Evolutionary conservation across 257 asterid genomes (phyloP), one percentile per base, ranked within the genome.

Genomic region (Ballota nigra): DNA sequence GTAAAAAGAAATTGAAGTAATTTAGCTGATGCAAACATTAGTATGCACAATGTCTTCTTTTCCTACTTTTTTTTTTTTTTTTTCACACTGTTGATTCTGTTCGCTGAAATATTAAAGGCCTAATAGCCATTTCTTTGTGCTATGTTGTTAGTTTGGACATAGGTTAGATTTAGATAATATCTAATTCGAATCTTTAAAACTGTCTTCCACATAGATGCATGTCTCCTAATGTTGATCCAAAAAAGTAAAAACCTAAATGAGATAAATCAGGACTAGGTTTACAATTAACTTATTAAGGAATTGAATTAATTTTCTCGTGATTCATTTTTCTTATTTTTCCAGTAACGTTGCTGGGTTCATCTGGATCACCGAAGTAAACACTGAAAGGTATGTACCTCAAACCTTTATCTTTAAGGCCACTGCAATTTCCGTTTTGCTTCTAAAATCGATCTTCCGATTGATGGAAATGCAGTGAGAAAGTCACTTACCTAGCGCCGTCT

Each of bases 311-410:
- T 61, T 16, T 61, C 75, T 73, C 53, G 55, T 58, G 47, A 28
- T 68, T 77, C 29, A 5, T 40, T 26, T 63, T 51, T 65, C 6
- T 65, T 36, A 33, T 75, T 29, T 69, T 66, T 78, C 56, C 82
- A 89, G 99, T 78, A 89, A 92, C 69, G 88, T 95, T 77, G 99
- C 98, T 68, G 98, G 99, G 69, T 95, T 88, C 92, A 86, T 95
- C 82, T 92, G 92, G 83, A 84, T 95, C 79, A 86, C 97, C 1
- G 98, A 92, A 74, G 78, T 95, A 10, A 91, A 88, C 83, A 76
- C 90, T 7, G 88, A 88, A 53, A 92, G 97, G 98, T 92, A 73
- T 58, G 84, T 38, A 36, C 70, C 34, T 16, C 1, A 70, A 75
- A 52, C 55, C 9, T 72, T 63, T 28, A 53, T 18, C 22, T 63